A percentile compares a stretch with the other conserved stretches of the same genome.
These are phyloP conservation scores for Pythium brachiatum DNA, from an alignment of 352 stramenopile genomes.

Conservation along the genomic window DNA sequence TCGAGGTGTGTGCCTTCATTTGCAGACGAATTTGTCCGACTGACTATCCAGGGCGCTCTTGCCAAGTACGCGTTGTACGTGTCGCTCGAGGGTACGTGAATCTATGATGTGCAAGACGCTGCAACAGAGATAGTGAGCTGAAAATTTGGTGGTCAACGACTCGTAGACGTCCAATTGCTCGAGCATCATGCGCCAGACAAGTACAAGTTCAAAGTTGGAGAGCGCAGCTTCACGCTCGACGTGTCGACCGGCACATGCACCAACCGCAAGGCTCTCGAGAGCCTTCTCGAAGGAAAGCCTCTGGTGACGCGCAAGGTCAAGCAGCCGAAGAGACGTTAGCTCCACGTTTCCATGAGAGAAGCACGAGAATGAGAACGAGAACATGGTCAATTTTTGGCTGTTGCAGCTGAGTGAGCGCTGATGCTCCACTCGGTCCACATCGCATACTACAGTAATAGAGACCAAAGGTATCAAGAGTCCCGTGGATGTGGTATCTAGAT, in stretches of 20 bases:
- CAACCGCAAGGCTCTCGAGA: slow-evolving; percentile 65
- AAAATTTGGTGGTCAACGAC: slow-evolving; percentile 10
- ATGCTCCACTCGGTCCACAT: not conserved
- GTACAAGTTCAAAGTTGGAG: slow-evolving; percentile 62
- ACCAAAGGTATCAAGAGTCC: not conserved
- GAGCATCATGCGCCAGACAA: slow-evolving; percentile 46
- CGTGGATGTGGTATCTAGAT: not conserved
- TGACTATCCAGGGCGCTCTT: slow-evolving; percentile 47
- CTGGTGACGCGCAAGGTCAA: slow-evolving; percentile 64
- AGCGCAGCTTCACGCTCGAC: slow-evolving; percentile 53
- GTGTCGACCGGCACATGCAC: slow-evolving; percentile 45
- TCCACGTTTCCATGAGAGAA: not conserved
- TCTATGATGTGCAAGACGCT: not conserved
- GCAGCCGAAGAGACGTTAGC: slow-evolving; percentile 54
- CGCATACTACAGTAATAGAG: slow-evolving; percentile 7
- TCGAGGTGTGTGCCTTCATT: not conserved
- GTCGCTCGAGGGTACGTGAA: slow-evolving; percentile 11
- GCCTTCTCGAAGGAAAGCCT: slow-evolving; percentile 68
- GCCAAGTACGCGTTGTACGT: slow-evolving; percentile 34
- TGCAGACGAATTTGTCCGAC: slow-evolving; percentile 43
- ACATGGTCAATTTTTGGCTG: not conserved
- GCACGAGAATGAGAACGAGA: not conserved
- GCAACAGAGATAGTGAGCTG: slow-evolving; percentile 1
- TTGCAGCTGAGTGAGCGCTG: not conserved
- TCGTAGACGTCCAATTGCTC: slow-evolving; percentile 55